phyloP scores from a whole-genome alignment of 805 yeast species.

The Metschnikowia shivogae region DNA sequence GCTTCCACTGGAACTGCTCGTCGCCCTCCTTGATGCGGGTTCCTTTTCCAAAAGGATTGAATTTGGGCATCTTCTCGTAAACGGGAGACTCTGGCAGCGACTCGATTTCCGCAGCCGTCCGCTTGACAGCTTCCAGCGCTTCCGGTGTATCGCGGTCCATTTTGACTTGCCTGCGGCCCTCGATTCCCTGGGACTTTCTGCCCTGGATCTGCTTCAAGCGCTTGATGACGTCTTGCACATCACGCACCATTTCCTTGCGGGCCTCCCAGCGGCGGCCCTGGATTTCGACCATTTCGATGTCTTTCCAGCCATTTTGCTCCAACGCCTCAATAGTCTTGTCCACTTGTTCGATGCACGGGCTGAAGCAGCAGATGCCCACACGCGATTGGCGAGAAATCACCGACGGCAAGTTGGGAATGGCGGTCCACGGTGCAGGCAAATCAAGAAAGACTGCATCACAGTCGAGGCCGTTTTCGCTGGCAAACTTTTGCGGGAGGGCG shows the following conservation, averaged over 20 bases:
- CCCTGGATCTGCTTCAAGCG: slow-evolving; percentile 75
- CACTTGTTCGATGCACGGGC: slow-evolving; percentile 98
- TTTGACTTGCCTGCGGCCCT: slow-evolving; percentile 44
- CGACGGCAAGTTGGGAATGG: slow-evolving; percentile 66
- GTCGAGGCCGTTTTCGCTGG: slow-evolving; percentile 29
- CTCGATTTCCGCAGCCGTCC: slow-evolving; percentile 15
- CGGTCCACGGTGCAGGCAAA: slow-evolving; percentile 96
- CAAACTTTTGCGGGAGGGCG: slow-evolving; percentile 24
- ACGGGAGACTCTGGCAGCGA: slow-evolving; percentile 7
- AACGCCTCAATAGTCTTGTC: slow-evolving; percentile 76
- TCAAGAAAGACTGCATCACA: slow-evolving; percentile 84
- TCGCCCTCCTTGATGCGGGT: slow-evolving; percentile 85
- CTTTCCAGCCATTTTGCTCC: slow-evolving; percentile 73
- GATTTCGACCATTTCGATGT: slow-evolving; percentile 89
- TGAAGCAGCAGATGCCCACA: slow-evolving; percentile 85
- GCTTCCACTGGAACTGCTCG: slow-evolving; percentile 67
- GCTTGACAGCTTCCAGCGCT: slow-evolving; percentile 18
- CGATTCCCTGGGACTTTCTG: slow-evolving; percentile 62
- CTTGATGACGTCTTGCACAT: slow-evolving; percentile 69
- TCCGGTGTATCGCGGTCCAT: slow-evolving; percentile 16
- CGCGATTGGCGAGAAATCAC: slow-evolving; percentile 53
- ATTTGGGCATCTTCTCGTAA: slow-evolving; percentile 21
- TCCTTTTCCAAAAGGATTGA: slow-evolving; percentile 93
- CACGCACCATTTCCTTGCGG: slow-evolving; percentile 80
- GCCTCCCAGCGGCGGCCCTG: slow-evolving; percentile 85